Conservation (phyloP, 2,329 filamentous ascomycete genomes). For the Hirsutella thompsonii region DNA sequence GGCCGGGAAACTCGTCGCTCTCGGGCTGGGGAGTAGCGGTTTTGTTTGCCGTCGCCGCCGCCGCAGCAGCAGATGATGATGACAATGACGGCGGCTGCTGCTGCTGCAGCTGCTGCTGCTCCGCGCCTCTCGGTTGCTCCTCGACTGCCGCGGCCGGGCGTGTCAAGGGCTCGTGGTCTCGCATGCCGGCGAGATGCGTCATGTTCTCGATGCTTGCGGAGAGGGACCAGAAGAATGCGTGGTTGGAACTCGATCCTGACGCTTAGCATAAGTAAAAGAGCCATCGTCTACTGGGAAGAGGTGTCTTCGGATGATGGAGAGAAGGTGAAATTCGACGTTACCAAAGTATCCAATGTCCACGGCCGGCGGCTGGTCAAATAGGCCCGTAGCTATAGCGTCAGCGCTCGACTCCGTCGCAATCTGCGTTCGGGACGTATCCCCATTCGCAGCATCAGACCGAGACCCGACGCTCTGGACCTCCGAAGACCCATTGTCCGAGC, state of each 20-base stretch:
- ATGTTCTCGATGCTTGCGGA: constrained; percentile 13
- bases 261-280: too few species aligned
- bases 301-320: not conserved
- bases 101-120: too few species aligned
- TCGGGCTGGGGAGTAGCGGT: not conserved
- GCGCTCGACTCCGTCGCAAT: constrained; percentile 11
- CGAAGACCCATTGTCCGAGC: not conserved
- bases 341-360: constrained; percentile 15
- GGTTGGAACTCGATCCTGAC: constrained; percentile 18
- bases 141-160: not conserved
- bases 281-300: too few species aligned
- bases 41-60: not conserved
- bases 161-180: constrained; percentile 4
- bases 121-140: not conserved
- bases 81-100: too few species aligned
- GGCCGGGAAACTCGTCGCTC: constrained; percentile 7
- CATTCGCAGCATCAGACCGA: not conserved
- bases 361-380: constrained; percentile 14
- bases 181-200: constrained; percentile 5
- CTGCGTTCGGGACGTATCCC: constrained; percentile 2
- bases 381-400: constrained; percentile 14
- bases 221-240: constrained; percentile 15
- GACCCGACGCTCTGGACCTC: not conserved
- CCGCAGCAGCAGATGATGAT: too few species aligned
- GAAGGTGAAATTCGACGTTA: not conserved